A percentile compares a stretch with the other conserved stretches of the same genome.
Conservation (phyloP, 1,139 yeast genomes). For the Blastobotrys serpentis region DNA sequence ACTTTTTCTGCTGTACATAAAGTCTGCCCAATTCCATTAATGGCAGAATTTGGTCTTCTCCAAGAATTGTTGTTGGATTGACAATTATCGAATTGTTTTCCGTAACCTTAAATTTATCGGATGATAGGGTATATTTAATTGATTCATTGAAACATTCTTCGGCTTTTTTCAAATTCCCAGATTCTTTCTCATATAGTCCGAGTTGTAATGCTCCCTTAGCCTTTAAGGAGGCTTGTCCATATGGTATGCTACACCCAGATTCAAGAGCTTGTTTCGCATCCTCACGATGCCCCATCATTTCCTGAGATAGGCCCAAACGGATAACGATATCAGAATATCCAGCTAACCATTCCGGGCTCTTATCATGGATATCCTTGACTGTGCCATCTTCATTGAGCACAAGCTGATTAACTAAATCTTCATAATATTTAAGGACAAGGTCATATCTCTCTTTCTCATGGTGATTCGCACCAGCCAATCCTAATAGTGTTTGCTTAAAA, state of each 20-base stretch:
- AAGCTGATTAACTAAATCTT: conserved; percentile 30
- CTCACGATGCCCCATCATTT: conserved; percentile 26
- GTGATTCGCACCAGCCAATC: conserved; percentile 34
- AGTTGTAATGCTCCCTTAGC: conserved; percentile 34
- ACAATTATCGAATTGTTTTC: background rate
- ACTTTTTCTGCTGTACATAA: conserved; percentile 30
- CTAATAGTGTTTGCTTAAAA: conserved; percentile 29
- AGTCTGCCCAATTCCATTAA: conserved; percentile 36
- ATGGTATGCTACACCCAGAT: conserved; percentile 35
- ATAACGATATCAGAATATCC: conserved; percentile 42
- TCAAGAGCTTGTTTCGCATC: conserved; percentile 37
- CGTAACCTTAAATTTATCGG: background rate
- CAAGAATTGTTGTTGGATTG: background rate
- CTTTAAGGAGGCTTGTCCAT: conserved; percentile 32
- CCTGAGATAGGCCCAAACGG: conserved; percentile 39
- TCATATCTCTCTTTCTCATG: conserved; percentile 30
- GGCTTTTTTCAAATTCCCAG: conserved; percentile 35
- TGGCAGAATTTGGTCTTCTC: conserved; percentile 22
- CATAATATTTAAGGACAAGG: conserved; percentile 27
- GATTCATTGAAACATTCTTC: conserved; percentile 45
- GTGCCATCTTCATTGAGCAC: conserved; percentile 27
- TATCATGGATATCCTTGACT: conserved; percentile 24
- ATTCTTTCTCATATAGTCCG: conserved; percentile 27
- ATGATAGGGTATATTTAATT: conserved; percentile 38
- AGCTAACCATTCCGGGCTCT: conserved; percentile 39